Conservation (phyloP, 495 filamentous ascomycete genomes). For the Choiromyces venosus region DNA sequence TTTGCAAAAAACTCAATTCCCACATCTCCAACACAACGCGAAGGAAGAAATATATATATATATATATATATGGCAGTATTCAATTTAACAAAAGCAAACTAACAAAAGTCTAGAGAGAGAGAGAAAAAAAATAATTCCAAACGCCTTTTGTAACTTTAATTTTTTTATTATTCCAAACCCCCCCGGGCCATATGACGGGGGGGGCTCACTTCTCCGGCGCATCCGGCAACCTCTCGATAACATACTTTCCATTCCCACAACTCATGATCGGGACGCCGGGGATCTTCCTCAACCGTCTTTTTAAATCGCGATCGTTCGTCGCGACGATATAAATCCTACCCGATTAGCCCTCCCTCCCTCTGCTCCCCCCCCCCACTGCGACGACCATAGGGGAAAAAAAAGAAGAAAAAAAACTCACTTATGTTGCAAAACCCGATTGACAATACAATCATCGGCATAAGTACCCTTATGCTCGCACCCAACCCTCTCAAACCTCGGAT, state of each 20-base stretch:
- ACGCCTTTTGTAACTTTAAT: conserved; percentile 7
- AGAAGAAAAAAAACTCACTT: conserved; percentile 18
- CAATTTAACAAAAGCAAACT: too few relatives aligned
- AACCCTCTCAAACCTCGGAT: conserved; percentile 79
- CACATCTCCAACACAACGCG: too few relatives aligned
- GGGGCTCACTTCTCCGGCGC: conserved; percentile 60
- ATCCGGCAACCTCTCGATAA: conserved; percentile 84
- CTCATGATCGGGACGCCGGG: conserved; percentile 63
- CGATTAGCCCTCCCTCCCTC: neutral
- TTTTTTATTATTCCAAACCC: too few relatives aligned
- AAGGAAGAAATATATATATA: too few relatives aligned
- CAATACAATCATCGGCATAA: conserved; percentile 94
- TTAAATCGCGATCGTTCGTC: conserved; percentile 80
- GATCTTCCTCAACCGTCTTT: conserved; percentile 74
- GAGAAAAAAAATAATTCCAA: too few relatives aligned
- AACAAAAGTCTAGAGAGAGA: too few relatives aligned
- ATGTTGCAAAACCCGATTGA: conserved; percentile 67
- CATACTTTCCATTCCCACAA: conserved; percentile 47
- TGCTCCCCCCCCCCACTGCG: neutral
- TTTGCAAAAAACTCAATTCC: too few relatives aligned
- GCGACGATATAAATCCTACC: conserved; percentile 81
- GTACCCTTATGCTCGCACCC: conserved; percentile 83
- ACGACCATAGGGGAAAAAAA: neutral
- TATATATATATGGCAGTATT: too few relatives aligned
- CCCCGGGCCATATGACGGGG: too few relatives aligned